Base-by-base conservation (phyloP, 208 protist genomes). In the Wallacemonas rigidus region DNA sequence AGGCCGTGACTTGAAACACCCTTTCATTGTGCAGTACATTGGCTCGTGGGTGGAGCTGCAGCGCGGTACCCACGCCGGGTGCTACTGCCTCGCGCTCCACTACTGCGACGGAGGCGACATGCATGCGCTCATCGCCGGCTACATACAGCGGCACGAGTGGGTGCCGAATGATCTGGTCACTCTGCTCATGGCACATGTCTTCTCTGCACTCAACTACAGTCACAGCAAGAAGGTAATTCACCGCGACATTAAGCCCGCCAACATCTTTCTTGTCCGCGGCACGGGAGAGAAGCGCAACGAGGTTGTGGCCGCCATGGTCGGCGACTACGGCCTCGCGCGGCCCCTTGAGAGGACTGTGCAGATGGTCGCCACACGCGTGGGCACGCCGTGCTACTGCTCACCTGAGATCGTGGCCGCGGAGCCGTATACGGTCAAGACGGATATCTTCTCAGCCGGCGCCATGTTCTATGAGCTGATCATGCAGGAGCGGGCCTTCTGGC, bases 191-290 rank as follows among this genome's bases (percentile, higher is more conserved):
- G 73, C 83, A 38, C 88, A 97, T 50, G 82, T 96, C 8, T 82
- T 93, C 48, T 89, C 89, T 9, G 95, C 90, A 1, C 79, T 98
- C 39, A 91, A 97, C 76, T 97, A 93, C 81, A 88, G 77, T 62
- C 94, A 98, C 79, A 80, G 89, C 3, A 79, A 90, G 38, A 71
- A 77, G 44, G 71, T 98, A 39, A 91, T 97, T 55, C 95, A 98
- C 75, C 82, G 95, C 17, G 95, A 98, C 67, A 94, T 98, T 56
- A 98, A 97, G 73, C 87, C 95, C 2, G 95, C 86, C 14, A 98
- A 97, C 67, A 74, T 97, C 9, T 93, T 97, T 56, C 72, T 98
- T 2, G 74, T 71, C 2, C 69, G 54, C 12, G 77, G 61, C 0
- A 71, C 5, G 15, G 41, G 3, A n/a, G 44, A 2, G 67, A 51